Percentiles rank a stretch among this genome's conserved stretches.
Evolutionary conservation across 75 land plant genomes (phyloP).

Genomic region (Pinus tabuliformis): DNA sequence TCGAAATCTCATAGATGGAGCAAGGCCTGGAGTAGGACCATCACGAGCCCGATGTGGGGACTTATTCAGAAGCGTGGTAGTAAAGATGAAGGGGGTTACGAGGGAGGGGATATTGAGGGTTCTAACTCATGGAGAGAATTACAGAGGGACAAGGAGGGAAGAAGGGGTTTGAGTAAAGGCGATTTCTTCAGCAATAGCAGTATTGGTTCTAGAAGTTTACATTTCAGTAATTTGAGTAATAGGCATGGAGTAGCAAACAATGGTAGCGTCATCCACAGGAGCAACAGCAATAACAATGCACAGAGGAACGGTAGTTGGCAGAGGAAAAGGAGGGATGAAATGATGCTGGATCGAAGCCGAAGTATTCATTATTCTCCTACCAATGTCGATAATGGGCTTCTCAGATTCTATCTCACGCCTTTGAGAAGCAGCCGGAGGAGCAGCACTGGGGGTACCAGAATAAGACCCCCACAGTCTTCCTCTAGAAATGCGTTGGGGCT

Average conservation of each 20-base stretch:
- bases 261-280: slow-evolving; percentile 7
- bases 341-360: slow-evolving; percentile 51
- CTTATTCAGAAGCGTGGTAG: slow-evolving; percentile 42
- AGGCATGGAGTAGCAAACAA: slow-evolving; percentile 1
- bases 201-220: slow-evolving; percentile 54
- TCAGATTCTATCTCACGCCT: slow-evolving; percentile 65
- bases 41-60: slow-evolving; percentile 42
- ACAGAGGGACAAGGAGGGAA: slow-evolving; percentile 20
- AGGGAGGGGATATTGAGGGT: slow-evolving; percentile 45
- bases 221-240: slow-evolving; percentile 7
- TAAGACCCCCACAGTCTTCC: slow-evolving; percentile 6
- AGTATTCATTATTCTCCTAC: slow-evolving; percentile 68
- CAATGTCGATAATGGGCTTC: slow-evolving; percentile 41
- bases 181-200: slow-evolving; percentile 55
- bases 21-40: slow-evolving; percentile 36
- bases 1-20: slow-evolving; percentile 54
- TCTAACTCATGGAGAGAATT: slow-evolving; percentile 51
- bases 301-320: slow-evolving; percentile 32
- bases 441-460: slow-evolving; percentile 10
- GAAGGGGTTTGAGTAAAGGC: slow-evolving; percentile 28
- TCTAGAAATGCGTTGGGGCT: too few relatives aligned
- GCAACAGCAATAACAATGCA: slow-evolving; percentile 14
- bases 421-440: slow-evolving; percentile 46
- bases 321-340: slow-evolving; percentile 35
- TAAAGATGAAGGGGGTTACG: slow-evolving; percentile 40